Base-by-base conservation (phyloP, 192 early-diverging fungal genomes). In the Kickxella alabastrina region DNA sequence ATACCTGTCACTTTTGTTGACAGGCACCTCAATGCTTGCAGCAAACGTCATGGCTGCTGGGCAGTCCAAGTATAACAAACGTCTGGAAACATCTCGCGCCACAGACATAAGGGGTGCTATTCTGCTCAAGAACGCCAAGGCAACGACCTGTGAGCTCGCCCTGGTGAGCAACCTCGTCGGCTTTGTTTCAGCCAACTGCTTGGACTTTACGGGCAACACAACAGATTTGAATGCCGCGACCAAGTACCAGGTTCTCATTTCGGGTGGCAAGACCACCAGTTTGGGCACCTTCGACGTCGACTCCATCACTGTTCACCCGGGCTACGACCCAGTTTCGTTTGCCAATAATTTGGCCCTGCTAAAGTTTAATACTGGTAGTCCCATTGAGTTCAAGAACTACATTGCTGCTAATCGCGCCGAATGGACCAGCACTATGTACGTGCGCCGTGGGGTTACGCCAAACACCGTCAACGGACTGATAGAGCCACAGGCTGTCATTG, bases 321-420 rank as follows among this genome's bases (percentile, higher is more conserved):
- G 47, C 17, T 72, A 65, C 34, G 49, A 72, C 38, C 68, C 62
- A 0, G 29, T 27, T 0, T 49, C 57, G 10, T 72, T 59, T 65
- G 68, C 68, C 4, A 72, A 72, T 45, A 72, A 72, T 25, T 42
- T 72, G 14, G 68, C 68, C 1, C 26, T 72, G 0, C 17, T 72
- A 10, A 55, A 53, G 43, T 57, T 60, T 21, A 57, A 56, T 28
- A 24, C 26, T n/a, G 45, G 54, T 24, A 36, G 18, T 4, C 26
- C 41, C 8, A 28, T 34, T 7, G 23, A 41, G 17, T 65, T 52
- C 46, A 60, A 57, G 15, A 72, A 72, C 68, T 72, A 72, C 29
- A 72, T 72, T 54, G 68, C 53, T 0, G 68, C 68, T 5, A 63
- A 72, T 17, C 62, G 57, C 8, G 38, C 10, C 3, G 68, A 72